Evolutionary conservation across 2,329 filamentous ascomycete species (phyloP).

Genomic region (Calonectria leucothoes): DNA sequence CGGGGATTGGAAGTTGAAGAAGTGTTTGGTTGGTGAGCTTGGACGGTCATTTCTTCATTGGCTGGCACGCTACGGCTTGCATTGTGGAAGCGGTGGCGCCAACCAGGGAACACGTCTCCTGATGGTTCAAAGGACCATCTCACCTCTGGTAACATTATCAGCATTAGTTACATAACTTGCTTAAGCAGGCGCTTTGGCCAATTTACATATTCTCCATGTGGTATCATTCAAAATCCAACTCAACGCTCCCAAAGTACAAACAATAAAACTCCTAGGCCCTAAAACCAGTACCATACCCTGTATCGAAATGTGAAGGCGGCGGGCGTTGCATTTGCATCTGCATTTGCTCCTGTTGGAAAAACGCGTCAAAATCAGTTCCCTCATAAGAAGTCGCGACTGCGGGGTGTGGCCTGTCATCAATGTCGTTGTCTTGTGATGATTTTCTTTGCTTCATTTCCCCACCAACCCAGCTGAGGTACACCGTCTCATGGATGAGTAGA

Average conservation of each 20-base stretch:
- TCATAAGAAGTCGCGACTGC: constrained; percentile 25
- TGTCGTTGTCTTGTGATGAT: constrained; percentile 13
- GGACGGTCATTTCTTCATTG: background rate
- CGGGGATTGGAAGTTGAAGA: background rate
- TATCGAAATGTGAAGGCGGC: background rate
- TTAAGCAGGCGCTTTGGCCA: background rate
- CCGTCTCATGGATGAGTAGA: constrained; percentile 51
- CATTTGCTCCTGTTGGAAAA: constrained; percentile 27
- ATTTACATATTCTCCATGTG: background rate
- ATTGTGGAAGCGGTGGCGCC: background rate
- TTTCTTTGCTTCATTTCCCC: constrained; percentile 39
- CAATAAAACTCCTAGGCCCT: background rate
- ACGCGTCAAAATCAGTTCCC: constrained; percentile 42
- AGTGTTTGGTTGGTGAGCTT: background rate
- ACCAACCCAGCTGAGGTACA: constrained; percentile 49
- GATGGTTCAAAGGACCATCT: background rate
- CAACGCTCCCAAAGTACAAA: background rate
- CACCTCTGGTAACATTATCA: background rate
- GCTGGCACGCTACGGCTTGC: background rate
- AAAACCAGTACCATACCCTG: constrained; percentile 25
- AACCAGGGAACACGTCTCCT: background rate
- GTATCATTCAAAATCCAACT: background rate
- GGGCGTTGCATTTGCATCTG: constrained; percentile 3
- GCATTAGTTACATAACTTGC: background rate
- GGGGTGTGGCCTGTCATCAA: constrained; percentile 10